Evolutionary conservation across 768 basidiomycete genomes (phyloP), one percentile per base, ranked within the genome.

Genomic region (Boletus reticulatus): DNA sequence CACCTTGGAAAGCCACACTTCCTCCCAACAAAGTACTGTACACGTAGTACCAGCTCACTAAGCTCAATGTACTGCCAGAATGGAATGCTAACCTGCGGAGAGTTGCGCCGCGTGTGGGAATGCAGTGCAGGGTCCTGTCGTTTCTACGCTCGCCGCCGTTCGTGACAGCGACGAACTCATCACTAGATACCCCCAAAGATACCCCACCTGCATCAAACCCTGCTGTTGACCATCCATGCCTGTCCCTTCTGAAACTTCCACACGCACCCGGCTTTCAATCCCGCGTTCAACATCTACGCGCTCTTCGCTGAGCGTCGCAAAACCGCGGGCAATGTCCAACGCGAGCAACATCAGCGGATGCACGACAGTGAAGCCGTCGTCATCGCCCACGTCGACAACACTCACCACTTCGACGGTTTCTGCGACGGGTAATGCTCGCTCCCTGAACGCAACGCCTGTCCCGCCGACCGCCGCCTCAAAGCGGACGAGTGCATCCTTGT

Each of bases 291-390:
- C 72, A 37, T 70, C 68, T 4, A 68, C 75, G 38, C 73, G 78
- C 52, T 79, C 80, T 48, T 79, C 79, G 36, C 62, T 75, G 54
- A 73, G 73, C 50, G 62, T 73, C 50, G 71, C 75, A 10, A 85
- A 85, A 69, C 78, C 84, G 22, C 76, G 83, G 20, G 73, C 81
- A 14, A 72, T 76, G 56, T 85, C 83, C 17, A 80, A 73, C 59
- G 80, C 79, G 42, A 80, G 78, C 53, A 67, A 72, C 50, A 60
- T 70, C 50, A 83, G 81, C 59, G 80, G 77, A 6, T 77, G 73
- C 63, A 80, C 79, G 6, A 84, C 82, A 11, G 72, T 84, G 49
- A 78, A 75, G 32, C 69, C 73, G 5, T 66, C 60, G 4, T 48
- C 57, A 10, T 69, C 71, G 1, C 63, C 67, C 9, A 52, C 62